Evolutionary conservation across 257 asterid species (phyloP).

Genomic region (Lycium ferocissimum): DNA sequence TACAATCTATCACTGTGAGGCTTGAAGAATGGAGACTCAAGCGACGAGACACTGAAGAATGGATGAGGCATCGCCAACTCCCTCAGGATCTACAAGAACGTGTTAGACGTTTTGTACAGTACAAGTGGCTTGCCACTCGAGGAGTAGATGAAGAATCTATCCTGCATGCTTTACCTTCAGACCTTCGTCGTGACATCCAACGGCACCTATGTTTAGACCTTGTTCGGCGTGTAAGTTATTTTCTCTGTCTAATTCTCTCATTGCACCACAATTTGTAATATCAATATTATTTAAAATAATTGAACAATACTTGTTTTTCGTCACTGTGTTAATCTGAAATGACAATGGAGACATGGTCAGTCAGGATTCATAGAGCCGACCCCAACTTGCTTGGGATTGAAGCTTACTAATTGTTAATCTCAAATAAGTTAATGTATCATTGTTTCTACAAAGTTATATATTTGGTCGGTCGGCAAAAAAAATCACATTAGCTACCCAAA

Average conservation of each 20-base stretch:
- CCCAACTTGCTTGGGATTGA: too few species aligned
- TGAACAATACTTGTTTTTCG: too few species aligned
- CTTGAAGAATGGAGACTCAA: conserved; percentile 94
- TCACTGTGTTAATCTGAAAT: too few species aligned
- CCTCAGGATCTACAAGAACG: conserved; percentile 70
- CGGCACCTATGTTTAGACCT: conserved; percentile 88
- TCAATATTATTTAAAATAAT: neutral
- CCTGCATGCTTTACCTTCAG: conserved; percentile 73
- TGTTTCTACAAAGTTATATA: neutral
- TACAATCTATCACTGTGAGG: conserved; percentile 91
- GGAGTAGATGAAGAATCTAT: conserved; percentile 84
- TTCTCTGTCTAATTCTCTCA: neutral
- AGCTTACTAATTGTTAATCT: neutral
- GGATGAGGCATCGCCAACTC: conserved; percentile 94
- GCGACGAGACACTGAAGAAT: conserved; percentile 88
- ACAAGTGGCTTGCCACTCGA: conserved; percentile 87
- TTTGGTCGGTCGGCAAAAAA: too few species aligned
- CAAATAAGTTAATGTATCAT: neutral
- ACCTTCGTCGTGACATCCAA: conserved; percentile 86
- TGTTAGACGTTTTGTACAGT: conserved; percentile 72
- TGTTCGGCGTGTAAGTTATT: conserved; percentile 75
- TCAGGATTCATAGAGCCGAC: too few species aligned
- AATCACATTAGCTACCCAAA: too few species aligned
- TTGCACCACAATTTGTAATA: neutral
- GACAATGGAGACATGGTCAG: too few species aligned